phyloP scores from a whole-genome alignment of 306 rosid species.

The Vigna trinervia region DNA sequence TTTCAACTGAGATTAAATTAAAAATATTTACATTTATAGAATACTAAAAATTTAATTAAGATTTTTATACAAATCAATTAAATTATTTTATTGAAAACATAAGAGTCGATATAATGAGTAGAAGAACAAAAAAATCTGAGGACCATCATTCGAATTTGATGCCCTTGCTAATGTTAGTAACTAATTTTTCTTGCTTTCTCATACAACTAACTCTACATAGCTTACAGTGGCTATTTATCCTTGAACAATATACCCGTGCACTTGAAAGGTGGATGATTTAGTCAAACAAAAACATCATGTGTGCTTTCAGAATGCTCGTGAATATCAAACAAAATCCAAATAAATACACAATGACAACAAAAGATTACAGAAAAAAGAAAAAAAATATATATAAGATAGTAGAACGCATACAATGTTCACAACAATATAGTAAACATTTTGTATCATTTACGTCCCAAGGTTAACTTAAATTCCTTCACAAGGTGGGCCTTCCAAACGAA shows the following conservation, averaged over 20 bases:
- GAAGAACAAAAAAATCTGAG: too few relatives aligned
- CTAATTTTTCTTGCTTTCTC: too few relatives aligned
- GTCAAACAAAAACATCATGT: background rate
- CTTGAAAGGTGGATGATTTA: conserved; percentile 19
- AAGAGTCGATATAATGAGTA: too few relatives aligned
- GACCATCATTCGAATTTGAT: too few relatives aligned
- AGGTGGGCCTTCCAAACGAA: conserved; percentile 81
- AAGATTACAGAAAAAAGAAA: background rate
- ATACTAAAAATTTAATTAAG: too few relatives aligned
- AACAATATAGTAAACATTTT: background rate
- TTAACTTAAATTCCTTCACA: conserved; percentile 40
- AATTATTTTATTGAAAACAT: too few relatives aligned
- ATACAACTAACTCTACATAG: too few relatives aligned
- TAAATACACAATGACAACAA: background rate
- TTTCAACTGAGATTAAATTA: too few relatives aligned
- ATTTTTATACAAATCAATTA: too few relatives aligned
- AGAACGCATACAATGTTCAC: conserved; percentile 18
- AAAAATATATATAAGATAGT: background rate
- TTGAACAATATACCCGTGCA: background rate
- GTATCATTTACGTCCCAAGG: conserved; percentile 32
- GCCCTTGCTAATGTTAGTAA: too few relatives aligned
- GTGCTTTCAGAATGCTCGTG: conserved; percentile 7
- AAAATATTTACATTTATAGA: too few relatives aligned
- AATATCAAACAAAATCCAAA: conserved; percentile 5
- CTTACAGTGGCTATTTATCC: too few relatives aligned